These are phyloP conservation scores for Drosera spatulata DNA, from an alignment of 179 eudicot species.

Conservation along the genomic window DNA sequence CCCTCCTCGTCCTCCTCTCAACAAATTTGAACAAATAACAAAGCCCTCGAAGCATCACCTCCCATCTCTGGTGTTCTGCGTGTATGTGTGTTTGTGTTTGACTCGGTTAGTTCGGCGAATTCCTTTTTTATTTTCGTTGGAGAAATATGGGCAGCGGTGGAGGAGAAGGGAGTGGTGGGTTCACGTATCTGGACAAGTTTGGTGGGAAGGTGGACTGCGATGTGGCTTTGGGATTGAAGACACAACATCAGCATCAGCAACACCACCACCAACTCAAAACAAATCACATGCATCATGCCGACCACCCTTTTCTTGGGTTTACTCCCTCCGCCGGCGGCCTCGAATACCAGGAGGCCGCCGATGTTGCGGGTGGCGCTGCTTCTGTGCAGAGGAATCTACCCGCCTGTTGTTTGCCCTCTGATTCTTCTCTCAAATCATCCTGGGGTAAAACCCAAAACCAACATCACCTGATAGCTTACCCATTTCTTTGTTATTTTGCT, in stretches of 20 bases:
- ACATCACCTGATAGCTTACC: neutral
- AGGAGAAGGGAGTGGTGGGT: slow-evolving; percentile 1
- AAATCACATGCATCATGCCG: slow-evolving; percentile 2
- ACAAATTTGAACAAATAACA: neutral
- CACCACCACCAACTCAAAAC: neutral
- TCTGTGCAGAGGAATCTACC: slow-evolving; percentile 1
- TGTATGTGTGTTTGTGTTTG: too few relatives aligned
- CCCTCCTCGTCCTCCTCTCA: neutral
- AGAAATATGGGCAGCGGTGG: slow-evolving; percentile 4
- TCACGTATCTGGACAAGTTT: neutral
- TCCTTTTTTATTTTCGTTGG: neutral
- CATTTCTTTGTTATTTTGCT: neutral
- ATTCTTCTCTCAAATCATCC: slow-evolving; percentile 22
- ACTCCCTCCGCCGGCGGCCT: slow-evolving; percentile 7
- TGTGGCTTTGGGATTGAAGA: slow-evolving; percentile 7
- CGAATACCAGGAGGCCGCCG: neutral
- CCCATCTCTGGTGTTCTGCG: neutral
- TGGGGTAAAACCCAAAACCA: slow-evolving; percentile 11
- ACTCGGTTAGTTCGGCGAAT: neutral
- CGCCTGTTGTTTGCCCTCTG: neutral
- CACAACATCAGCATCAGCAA: neutral
- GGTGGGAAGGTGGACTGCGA: neutral
- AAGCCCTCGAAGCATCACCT: neutral
- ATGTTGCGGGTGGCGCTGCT: slow-evolving; percentile 3
- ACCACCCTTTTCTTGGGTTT: neutral